phyloP scores from a whole-genome alignment of 176 grass and related monocot genomes.

The Echinochloa phyllopogon region DNA sequence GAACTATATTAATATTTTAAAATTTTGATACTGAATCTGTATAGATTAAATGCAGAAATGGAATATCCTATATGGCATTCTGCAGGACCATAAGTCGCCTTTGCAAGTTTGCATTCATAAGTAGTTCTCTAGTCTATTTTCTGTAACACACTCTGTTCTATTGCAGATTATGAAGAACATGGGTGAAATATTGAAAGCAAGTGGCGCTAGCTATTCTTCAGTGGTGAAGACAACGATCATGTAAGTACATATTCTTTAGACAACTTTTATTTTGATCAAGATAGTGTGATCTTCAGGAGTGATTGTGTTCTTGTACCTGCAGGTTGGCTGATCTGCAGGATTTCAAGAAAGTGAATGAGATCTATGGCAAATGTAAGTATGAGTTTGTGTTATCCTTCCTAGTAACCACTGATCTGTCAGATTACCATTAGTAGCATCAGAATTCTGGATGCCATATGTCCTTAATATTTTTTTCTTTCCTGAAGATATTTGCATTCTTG shows the following conservation, averaged over 20 bases:
- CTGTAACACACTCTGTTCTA: conserved; percentile 3
- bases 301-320: conserved; percentile 29
- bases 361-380: conserved; percentile 91
- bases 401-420: background rate
- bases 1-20: background rate
- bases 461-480: background rate
- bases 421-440: background rate
- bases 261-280: background rate
- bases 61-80: background rate
- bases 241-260: conserved; percentile 43
- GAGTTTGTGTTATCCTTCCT: background rate
- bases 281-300: conserved; percentile 11
- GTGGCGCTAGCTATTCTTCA: conserved; percentile 86
- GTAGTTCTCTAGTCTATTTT: background rate
- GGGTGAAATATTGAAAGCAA: conserved; percentile 90
- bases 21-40: background rate
- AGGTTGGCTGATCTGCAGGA: conserved; percentile 94
- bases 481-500: conserved; percentile 13
- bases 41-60: background rate
- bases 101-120: conserved; percentile 22
- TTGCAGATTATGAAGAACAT: conserved; percentile 93
- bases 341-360: conserved; percentile 97
- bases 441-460: background rate
- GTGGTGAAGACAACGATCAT: conserved; percentile 99
- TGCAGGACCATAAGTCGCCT: background rate